Conservation (phyloP, 768 basidiomycete genomes). For the Leucocoprinus leucothites region DNA sequence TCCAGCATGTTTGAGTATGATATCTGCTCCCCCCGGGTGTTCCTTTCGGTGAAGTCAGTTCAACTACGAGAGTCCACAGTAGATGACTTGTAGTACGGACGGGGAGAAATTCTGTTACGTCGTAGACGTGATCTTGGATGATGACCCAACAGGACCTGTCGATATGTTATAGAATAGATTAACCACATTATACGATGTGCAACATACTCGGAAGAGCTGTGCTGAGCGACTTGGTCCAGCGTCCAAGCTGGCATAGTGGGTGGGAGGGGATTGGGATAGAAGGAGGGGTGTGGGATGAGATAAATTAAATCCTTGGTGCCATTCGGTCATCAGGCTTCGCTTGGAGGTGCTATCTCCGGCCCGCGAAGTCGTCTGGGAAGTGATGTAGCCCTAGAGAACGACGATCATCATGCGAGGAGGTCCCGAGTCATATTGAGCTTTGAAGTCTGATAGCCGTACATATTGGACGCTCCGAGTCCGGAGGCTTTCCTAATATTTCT, state of each 20-base stretch:
- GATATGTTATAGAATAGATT: slow-evolving; percentile 6
- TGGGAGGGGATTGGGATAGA: slow-evolving; percentile 18
- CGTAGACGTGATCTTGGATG: slow-evolving; percentile 77
- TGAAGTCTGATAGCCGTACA: too few species aligned
- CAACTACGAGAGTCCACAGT: neutral
- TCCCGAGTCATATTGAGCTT: too few species aligned
- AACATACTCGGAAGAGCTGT: slow-evolving; percentile 50
- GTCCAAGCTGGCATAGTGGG: slow-evolving; percentile 39
- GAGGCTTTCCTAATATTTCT: too few species aligned
- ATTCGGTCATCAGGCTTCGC: too few species aligned
- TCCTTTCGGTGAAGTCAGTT: slow-evolving; percentile 36
- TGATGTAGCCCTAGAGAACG: too few species aligned
- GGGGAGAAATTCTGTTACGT: slow-evolving; percentile 76
- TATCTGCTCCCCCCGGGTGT: slow-evolving; percentile 79
- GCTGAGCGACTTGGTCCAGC: slow-evolving; percentile 57
- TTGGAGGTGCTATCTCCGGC: too few species aligned
- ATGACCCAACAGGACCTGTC: slow-evolving; percentile 82
- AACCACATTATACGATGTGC: neutral
- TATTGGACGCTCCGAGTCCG: too few species aligned
- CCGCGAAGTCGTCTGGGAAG: too few species aligned
- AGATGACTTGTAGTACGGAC: slow-evolving; percentile 35
- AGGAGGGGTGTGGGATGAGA: neutral
- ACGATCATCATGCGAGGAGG: too few species aligned
- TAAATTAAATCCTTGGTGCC: slow-evolving; percentile 5
- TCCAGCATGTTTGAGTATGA: slow-evolving; percentile 84